Evolutionary conservation across 1,139 yeast genomes (phyloP), one percentile per base, ranked within the genome.

Genomic region (Yamadazyma spencermartinsiae): DNA sequence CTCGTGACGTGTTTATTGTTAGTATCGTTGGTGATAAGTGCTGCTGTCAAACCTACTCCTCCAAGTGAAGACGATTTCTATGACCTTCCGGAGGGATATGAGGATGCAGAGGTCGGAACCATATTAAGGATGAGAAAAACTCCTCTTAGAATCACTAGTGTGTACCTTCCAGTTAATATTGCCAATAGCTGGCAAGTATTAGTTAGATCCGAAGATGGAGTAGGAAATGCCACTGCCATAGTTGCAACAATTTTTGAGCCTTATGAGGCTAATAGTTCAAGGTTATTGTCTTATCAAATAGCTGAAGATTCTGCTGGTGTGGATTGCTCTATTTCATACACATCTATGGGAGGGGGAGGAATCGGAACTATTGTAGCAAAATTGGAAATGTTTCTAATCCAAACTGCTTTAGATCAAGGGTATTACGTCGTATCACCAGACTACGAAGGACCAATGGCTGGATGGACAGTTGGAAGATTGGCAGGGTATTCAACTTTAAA

Each of bases 381-480:
- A 30, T 42, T 49, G 12, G 72, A 66, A 44, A 57, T 61, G 58
- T 36, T 49, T 15, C 45, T 61, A 18, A 51, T 64, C 24, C 55
- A 53, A 36, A 42, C 50, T 5, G 55, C 58, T 13, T 52, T 68
- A 34, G 46, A 58, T 29, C 44, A 55, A 39, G 53, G 53, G 24
- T 68, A 61, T 49, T 62, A 52, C 39, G 68, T 68, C 4, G 58
- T 60, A 2, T 46, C 56, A 15, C 63, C 74, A 2, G 74, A 68
- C 46, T 59, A 59, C 40, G 63, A 65, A 38, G 69, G 69, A 4
- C 55, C 52, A 2, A 43, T 53, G 3, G 63, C 62, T 32, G 59
- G 62, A 1, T 68, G 63, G 37, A 54, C 63, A 4, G 68, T 56
- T 5, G 69, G 68, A 3, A 42, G 39, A 18, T 58, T 55, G 38